Percentiles rank a stretch among this genome's conserved stretches.
Evolutionary conservation across 2,329 filamentous ascomycete species (phyloP).

Genomic region (Fusarium sterilihyphosum): DNA sequence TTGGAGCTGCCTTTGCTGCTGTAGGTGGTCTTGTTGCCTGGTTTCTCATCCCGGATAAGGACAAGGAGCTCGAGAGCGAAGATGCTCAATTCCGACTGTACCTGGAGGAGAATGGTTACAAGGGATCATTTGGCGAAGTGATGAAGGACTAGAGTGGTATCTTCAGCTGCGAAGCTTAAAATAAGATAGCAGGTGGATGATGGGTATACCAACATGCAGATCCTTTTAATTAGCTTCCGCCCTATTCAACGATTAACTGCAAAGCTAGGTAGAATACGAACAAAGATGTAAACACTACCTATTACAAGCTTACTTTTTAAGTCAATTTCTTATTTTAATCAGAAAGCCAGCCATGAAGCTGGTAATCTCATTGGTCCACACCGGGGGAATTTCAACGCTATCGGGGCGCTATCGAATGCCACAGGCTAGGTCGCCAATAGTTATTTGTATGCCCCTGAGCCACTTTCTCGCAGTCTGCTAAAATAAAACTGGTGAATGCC

Average conservation of each 20-base stretch:
- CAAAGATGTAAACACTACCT: not conserved
- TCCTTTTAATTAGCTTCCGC: not conserved
- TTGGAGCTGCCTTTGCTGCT: not conserved
- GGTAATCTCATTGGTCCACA: not conserved
- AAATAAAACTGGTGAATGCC: not conserved
- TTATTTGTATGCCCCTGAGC: not conserved
- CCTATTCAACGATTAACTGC: not conserved
- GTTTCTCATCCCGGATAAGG: not conserved
- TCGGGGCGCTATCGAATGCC: not conserved
- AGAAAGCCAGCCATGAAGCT: not conserved
- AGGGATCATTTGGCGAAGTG: not conserved
- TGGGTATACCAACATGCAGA: not conserved
- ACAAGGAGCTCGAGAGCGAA: not conserved
- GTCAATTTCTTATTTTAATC: not conserved
- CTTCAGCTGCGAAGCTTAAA: not conserved
- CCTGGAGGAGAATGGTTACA: not conserved
- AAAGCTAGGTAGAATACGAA: not conserved
- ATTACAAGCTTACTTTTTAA: not conserved
- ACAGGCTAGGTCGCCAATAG: not conserved
- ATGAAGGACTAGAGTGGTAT: not conserved
- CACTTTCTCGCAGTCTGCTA: accelerated
- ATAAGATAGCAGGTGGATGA: no score
- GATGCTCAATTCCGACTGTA: not conserved
- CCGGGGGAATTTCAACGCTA: accelerated
- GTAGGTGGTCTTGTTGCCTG: not conserved